phyloP scores from a whole-genome alignment of 1,139 yeast species.

The Yamadazyma songkhlaensis region DNA sequence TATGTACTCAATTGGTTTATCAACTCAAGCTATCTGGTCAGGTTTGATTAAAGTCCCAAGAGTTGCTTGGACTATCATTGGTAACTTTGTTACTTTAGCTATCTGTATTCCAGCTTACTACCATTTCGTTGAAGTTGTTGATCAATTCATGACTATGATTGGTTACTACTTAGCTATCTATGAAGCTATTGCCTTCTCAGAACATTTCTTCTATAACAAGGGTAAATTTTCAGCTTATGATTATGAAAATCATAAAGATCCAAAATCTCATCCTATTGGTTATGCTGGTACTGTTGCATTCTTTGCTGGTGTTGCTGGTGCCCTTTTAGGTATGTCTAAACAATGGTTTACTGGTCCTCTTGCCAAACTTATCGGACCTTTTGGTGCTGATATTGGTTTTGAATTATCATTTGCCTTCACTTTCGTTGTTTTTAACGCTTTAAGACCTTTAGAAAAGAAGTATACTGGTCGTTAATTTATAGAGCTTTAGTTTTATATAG shows the following conservation, averaged over 20 bases:
- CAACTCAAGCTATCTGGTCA: conserved; percentile 79
- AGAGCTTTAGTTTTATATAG: no score
- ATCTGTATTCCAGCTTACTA: conserved; percentile 84
- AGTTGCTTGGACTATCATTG: conserved; percentile 71
- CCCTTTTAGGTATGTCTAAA: conserved; percentile 81
- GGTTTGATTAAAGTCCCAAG: conserved; percentile 71
- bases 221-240: conserved; percentile 59
- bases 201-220: conserved; percentile 71
- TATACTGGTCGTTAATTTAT: conserved; percentile 47
- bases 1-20: conserved; percentile 81
- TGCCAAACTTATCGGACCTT: conserved; percentile 56
- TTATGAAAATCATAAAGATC: conserved; percentile 55
- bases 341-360: conserved; percentile 77
- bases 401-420: conserved; percentile 71
- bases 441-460: conserved; percentile 68
- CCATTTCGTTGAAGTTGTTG: conserved; percentile 66
- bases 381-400: conserved; percentile 84
- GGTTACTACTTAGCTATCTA: conserved; percentile 88
- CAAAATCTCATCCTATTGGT: conserved; percentile 62
- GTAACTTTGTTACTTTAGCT: conserved; percentile 72
- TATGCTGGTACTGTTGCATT: conserved; percentile 72
- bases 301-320: conserved; percentile 80
- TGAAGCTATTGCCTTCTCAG: conserved; percentile 63
- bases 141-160: conserved; percentile 81
- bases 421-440: conserved; percentile 54